Evolutionary conservation across 1,139 yeast genomes (phyloP), one percentile per base, ranked within the genome.

Genomic region (Kurtzmaniella quercitrusa): DNA sequence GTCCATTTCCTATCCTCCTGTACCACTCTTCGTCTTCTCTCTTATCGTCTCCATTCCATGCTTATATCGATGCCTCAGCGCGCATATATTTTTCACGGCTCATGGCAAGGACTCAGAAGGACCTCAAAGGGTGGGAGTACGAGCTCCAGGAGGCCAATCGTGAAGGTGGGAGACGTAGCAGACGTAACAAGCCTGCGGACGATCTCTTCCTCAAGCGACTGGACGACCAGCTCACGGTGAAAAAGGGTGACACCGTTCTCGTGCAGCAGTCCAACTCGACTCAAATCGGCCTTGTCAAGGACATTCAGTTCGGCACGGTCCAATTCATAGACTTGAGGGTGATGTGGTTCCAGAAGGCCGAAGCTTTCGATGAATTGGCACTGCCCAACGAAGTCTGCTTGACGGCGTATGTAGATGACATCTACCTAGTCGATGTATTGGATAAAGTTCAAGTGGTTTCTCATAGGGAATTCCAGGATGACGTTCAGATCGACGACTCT

Each of bases 331-430:
- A 70, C 21, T 46, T 77, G 3, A 51, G 55, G 24, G 75, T 66
- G 11, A 42, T 65, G 16, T 68, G 74, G 69, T 71, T 74, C 44
- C 51, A 61, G 4, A 50, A 59, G 34, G 46, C 51, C 12, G 7
- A 46, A 1, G 70, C 68, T 36, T 52, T 66, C 7, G 60, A 55
- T 6, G 25, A 44, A 2, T 49, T 50, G 1, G 50, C 50, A 3
- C 34, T 59, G 11, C 60, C 64, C 0, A 62, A 68, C 48, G 81
- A 77, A 51, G 44, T 77, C 10, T 70, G 73, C 43, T 48, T 77
- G 15, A 68, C 80, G 1, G 65, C 79, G 0, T 60, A 65, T 33
- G 42, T 57, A 27, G 68, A 62, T 10, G 67, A 66, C 37, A 53
- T 75, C 3, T 47, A 51, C n/a, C 49, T 72, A 11, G 41, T 45